Conservation (phyloP, 148 eudicot species). For the Fagopyrum tataricum region DNA sequence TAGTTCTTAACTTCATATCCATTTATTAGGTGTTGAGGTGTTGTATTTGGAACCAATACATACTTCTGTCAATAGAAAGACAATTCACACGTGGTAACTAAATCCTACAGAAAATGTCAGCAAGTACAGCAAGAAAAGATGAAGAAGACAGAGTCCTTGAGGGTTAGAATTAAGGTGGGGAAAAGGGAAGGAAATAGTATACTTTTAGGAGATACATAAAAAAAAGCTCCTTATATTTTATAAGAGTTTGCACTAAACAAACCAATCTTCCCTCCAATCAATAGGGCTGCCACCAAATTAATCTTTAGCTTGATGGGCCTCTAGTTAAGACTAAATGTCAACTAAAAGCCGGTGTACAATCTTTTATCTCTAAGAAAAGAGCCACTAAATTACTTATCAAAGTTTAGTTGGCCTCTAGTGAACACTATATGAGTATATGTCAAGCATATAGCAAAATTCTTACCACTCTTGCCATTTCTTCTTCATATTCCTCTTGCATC, state of each 20-base stretch:
- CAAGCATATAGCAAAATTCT: conserved; percentile 12
- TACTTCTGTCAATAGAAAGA: too few species aligned
- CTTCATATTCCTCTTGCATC: conserved; percentile 94
- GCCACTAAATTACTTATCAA: neutral
- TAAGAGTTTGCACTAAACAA: too few species aligned
- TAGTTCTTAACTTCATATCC: too few species aligned
- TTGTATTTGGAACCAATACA: too few species aligned
- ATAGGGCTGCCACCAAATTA: neutral
- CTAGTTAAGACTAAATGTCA: neutral
- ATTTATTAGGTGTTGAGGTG: too few species aligned
- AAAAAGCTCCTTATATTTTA: too few species aligned
- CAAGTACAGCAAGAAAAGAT: too few species aligned
- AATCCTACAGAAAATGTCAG: too few species aligned
- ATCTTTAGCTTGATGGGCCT: neutral
- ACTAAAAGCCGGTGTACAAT: neutral
- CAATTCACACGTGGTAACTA: too few species aligned
- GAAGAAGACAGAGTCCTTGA: too few species aligned
- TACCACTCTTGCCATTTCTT: conserved; percentile 98
- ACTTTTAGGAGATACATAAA: neutral
- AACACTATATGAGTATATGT: neutral
- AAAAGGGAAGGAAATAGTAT: neutral
- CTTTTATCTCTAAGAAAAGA: neutral
- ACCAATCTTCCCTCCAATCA: neutral
- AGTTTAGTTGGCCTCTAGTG: neutral
- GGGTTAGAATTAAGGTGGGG: neutral